A percentile compares a stretch with the other conserved stretches of the same genome.
These are phyloP conservation scores for Paramyrothecium roridum DNA, from an alignment of 2,329 filamentous ascomycete species.

Conservation along the genomic window DNA sequence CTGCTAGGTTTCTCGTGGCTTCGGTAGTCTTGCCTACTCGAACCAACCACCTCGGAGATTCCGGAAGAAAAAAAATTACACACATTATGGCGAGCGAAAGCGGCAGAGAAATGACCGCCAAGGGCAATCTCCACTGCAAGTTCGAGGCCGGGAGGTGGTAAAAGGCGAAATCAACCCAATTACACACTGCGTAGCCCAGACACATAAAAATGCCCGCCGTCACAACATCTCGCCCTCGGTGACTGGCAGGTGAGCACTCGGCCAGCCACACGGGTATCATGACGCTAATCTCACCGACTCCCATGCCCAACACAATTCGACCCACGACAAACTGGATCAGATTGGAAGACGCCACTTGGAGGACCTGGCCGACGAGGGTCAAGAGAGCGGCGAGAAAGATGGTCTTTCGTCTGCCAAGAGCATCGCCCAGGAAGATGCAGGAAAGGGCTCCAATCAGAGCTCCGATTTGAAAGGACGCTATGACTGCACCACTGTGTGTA, in stretches of 20 bases:
- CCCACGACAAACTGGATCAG: slow-evolving; percentile 33
- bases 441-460: slow-evolving; percentile 50
- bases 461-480: slow-evolving; percentile 53
- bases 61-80: slow-evolving; percentile 30
- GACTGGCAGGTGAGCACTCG: slow-evolving; percentile 45
- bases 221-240: slow-evolving; percentile 42
- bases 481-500: slow-evolving; percentile 39
- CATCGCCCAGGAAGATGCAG: slow-evolving; percentile 48
- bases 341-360: slow-evolving; percentile 49
- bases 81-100: slow-evolving; percentile 27
- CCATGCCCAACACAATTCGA: slow-evolving; percentile 49
- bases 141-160: slow-evolving; percentile 29
- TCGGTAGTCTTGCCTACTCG: slow-evolving; percentile 26
- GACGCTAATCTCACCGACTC: slow-evolving; percentile 50
- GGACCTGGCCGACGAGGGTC: slow-evolving; percentile 47
- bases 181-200: slow-evolving; percentile 33
- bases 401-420: slow-evolving; percentile 53
- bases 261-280: slow-evolving; percentile 53
- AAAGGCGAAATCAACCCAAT: slow-evolving; percentile 44
- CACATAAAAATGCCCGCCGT: slow-evolving; percentile 51
- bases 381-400: slow-evolving; percentile 51
- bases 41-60: slow-evolving; percentile 33
- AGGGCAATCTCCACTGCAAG: slow-evolving; percentile 26
- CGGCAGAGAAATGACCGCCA: no score
- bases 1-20: slow-evolving; percentile 28